Percentiles rank a stretch among this genome's conserved stretches.
Conservation (phyloP, 768 basidiomycete species). For the Xerocomellus chrysenteron region DNA sequence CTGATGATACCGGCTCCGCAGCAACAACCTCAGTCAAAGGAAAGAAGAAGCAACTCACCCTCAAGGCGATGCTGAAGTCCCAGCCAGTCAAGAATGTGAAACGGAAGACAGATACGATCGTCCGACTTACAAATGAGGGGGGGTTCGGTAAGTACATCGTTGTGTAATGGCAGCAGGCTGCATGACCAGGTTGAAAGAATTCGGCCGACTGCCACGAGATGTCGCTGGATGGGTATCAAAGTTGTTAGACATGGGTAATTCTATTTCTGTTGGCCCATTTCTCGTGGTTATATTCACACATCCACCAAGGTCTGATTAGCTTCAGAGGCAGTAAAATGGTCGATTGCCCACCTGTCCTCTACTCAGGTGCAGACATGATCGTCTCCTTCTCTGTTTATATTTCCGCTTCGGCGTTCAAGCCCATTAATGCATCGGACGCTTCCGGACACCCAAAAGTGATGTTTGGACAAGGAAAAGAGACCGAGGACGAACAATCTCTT, state of each 20-base stretch:
- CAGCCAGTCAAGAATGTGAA: slow-evolving; percentile 46
- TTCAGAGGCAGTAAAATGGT: slow-evolving; percentile 70
- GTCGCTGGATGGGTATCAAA: slow-evolving; percentile 71
- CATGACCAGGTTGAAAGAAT: slow-evolving; percentile 46
- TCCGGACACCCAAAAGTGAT: slow-evolving; percentile 34
- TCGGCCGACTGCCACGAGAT: slow-evolving; percentile 73
- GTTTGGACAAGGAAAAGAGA: slow-evolving; percentile 80
- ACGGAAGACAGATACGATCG: slow-evolving; percentile 61
- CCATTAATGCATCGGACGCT: slow-evolving; percentile 36
- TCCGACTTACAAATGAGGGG: slow-evolving; percentile 60
- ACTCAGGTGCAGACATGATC: slow-evolving; percentile 75
- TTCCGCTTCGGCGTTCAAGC: slow-evolving; percentile 63
- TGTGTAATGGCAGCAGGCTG: not conserved
- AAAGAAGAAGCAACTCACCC: slow-evolving; percentile 62
- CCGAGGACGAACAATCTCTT: slow-evolving; percentile 71
- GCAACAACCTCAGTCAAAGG: slow-evolving; percentile 31
- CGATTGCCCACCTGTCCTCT: slow-evolving; percentile 70
- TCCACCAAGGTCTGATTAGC: slow-evolving; percentile 54
- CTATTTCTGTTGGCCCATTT: not conserved
- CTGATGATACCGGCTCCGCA: slow-evolving; percentile 29
- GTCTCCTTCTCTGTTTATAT: slow-evolving; percentile 75
- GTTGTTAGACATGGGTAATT: slow-evolving; percentile 65
- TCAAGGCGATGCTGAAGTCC: slow-evolving; percentile 65
- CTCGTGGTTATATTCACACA: slow-evolving; percentile 1
- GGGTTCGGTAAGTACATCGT: slow-evolving; percentile 56